A percentile compares a stretch with the other conserved stretches of the same genome.
Conservation (phyloP, 495 filamentous ascomycete genomes). For the Trichoderma gamsii region DNA sequence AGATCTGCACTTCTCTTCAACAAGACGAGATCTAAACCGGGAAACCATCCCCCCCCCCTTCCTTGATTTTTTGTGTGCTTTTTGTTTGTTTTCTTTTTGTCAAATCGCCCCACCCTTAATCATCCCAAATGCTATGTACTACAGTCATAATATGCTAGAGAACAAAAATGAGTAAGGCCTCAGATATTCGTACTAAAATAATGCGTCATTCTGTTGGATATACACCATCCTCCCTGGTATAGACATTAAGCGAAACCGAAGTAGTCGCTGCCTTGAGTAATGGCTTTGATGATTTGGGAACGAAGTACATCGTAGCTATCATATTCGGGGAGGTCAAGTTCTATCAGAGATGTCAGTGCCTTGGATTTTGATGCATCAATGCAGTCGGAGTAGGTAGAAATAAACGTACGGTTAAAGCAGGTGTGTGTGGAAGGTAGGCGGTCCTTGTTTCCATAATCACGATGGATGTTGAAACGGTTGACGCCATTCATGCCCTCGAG, state of each 20-base stretch:
- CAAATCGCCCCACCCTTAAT: not conserved
- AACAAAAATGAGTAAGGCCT: not conserved
- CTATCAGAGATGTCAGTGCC: conserved; percentile 46
- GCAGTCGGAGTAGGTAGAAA: conserved; percentile 15
- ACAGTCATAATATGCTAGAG: not conserved
- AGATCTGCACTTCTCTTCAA: conserved; percentile 5
- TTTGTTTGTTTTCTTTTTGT: not conserved
- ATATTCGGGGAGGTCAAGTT: conserved; percentile 98
- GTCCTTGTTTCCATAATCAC: conserved; percentile 97
- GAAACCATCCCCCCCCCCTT: not conserved
- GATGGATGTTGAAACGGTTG: conserved; percentile 96
- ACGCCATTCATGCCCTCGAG: conserved; percentile 99
- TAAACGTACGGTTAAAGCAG: conserved; percentile 95
- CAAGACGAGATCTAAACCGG: not conserved
- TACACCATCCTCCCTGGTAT: not conserved
- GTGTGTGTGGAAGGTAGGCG: conserved; percentile 94
- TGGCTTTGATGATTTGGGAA: conserved; percentile 82
- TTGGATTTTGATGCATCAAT: conserved; percentile 8
- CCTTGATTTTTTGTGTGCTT: not conserved
- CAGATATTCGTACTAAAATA: not conserved
- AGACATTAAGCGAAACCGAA: conserved; percentile 82
- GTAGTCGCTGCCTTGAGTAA: conserved; percentile 93
- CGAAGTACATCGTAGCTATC: conserved; percentile 90
- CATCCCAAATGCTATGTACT: not conserved
- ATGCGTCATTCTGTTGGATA: not conserved